Conservation (phyloP, 176 grass and related monocot species). For the Cymbopogon citratus region DNA sequence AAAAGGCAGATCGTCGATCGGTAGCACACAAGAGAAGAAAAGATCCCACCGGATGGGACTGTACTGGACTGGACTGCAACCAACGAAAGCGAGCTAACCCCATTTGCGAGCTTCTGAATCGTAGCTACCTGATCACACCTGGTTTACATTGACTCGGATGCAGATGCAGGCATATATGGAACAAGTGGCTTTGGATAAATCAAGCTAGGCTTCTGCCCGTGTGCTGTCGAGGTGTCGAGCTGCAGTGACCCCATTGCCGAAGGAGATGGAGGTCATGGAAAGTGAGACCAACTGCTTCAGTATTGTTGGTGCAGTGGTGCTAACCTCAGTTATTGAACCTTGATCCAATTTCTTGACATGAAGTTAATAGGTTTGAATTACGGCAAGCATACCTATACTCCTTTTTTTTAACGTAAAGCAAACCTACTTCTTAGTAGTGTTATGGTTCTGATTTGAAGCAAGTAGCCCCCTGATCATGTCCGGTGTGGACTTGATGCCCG, state of each 20-base stretch:
- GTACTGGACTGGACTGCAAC: neutral
- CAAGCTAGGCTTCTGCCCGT: neutral
- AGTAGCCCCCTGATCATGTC: neutral
- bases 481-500: too few species aligned
- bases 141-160: neutral
- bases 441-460: neutral
- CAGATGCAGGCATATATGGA: neutral
- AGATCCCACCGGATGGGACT: neutral
- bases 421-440: neutral
- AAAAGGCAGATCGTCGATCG: neutral
- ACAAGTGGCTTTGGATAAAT: conserved; percentile 6
- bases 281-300: neutral
- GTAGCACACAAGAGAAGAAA: neutral
- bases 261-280: neutral
- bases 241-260: neutral
- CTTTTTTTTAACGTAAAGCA: too few species aligned
- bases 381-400: too few species aligned
- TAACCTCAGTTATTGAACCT: conserved; percentile 24
- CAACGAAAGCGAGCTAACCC: neutral
- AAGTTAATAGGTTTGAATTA: neutral
- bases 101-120: neutral
- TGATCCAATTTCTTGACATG: neutral
- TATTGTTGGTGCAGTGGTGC: conserved; percentile 2
- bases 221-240: neutral
- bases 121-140: conserved; percentile 6